A percentile compares a stretch with the other conserved stretches of the same genome.
These are phyloP conservation scores for Caloboletus firmus DNA, from an alignment of 1,284 basidiomycete species.

Conservation along the genomic window DNA sequence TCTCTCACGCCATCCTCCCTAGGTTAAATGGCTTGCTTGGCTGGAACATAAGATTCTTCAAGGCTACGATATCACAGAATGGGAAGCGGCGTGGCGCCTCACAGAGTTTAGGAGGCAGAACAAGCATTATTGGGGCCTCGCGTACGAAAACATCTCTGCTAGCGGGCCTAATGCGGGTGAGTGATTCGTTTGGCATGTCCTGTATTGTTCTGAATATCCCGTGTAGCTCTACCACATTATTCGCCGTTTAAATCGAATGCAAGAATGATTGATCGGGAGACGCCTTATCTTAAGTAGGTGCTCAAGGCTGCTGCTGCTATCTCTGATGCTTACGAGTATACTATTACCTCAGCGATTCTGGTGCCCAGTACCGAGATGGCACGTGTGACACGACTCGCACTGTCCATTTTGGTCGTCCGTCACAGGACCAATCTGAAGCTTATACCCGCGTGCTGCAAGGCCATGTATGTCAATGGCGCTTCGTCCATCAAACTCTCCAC, in stretches of 20 bases:
- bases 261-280: constrained; percentile 70
- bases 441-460: constrained; percentile 96
- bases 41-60: constrained; percentile 78
- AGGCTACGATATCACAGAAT: constrained; percentile 86
- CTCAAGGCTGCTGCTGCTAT: constrained; percentile 9
- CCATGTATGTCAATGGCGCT: constrained; percentile 61
- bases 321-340: constrained; percentile 18
- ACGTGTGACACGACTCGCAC: constrained; percentile 95
- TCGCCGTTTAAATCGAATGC: constrained; percentile 73
- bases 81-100: constrained; percentile 83
- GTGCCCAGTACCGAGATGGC: constrained; percentile 86
- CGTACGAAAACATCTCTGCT: constrained; percentile 93
- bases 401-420: constrained; percentile 84
- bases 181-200: constrained; percentile 13
- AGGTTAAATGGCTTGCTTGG: constrained; percentile 86
- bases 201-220: constrained; percentile 7
- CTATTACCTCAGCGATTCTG: constrained; percentile 67
- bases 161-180: constrained; percentile 81
- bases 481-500: constrained; percentile 20
- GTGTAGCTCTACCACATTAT: constrained; percentile 86
- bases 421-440: constrained; percentile 80
- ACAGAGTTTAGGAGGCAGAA: constrained; percentile 76
- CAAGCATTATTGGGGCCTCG: constrained; percentile 82
- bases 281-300: constrained; percentile 87
- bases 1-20: constrained; percentile 16